These are phyloP conservation scores for Fusarium begoniae DNA, from an alignment of 2,329 filamentous ascomycete genomes.

Conservation along the genomic window DNA sequence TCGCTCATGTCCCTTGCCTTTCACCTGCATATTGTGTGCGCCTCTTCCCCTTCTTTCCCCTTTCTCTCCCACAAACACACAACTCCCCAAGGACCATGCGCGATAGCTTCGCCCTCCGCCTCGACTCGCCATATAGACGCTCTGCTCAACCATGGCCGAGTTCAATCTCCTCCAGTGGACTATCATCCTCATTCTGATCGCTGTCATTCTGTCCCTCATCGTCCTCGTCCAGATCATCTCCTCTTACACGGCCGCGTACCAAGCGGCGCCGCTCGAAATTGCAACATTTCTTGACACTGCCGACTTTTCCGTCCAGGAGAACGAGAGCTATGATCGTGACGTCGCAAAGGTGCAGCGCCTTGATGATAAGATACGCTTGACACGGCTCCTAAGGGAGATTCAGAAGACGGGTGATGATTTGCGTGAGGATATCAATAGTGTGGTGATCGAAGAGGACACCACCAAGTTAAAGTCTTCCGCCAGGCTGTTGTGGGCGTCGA, in stretches of 20 bases:
- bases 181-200: slow-evolving; percentile 66
- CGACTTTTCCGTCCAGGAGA: slow-evolving; percentile 70
- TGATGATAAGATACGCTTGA: slow-evolving; percentile 70
- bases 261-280: slow-evolving; percentile 67
- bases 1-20: slow-evolving; percentile 25
- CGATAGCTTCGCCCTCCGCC: slow-evolving; percentile 42
- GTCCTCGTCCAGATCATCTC: slow-evolving; percentile 62
- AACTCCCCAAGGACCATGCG: slow-evolving; percentile 39
- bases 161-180: slow-evolving; percentile 64
- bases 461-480: slow-evolving; percentile 57
- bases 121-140: slow-evolving; percentile 41
- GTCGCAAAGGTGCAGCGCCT: slow-evolving; percentile 65
- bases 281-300: slow-evolving; percentile 66
- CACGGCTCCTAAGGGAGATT: slow-evolving; percentile 67
- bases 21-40: slow-evolving; percentile 29
- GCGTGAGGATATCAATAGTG: slow-evolving; percentile 65
- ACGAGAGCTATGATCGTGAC: slow-evolving; percentile 71
- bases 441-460: slow-evolving; percentile 59
- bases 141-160: slow-evolving; percentile 58
- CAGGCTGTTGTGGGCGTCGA: slow-evolving; percentile 67
- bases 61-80: slow-evolving; percentile 26
- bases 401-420: slow-evolving; percentile 68
- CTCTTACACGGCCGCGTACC: slow-evolving; percentile 65
- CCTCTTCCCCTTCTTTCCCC: slow-evolving; percentile 30
- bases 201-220: slow-evolving; percentile 64